Percentiles rank a stretch among this genome's conserved stretches.
Evolutionary conservation across 345 rosid genomes (phyloP).

Genomic region (Cardamine chenopodiifolia): DNA sequence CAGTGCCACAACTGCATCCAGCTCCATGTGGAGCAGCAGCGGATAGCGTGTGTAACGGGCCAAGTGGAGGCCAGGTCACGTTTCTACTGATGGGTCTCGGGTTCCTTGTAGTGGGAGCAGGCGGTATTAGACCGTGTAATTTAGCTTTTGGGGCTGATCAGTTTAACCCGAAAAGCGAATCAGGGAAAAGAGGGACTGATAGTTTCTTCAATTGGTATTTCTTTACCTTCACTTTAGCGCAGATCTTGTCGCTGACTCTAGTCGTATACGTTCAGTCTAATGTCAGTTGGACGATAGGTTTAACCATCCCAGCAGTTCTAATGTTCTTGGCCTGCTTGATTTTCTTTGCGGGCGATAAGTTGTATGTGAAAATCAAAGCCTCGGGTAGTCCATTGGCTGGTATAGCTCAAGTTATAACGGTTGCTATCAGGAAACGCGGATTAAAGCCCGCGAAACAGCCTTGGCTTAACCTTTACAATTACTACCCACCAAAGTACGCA

Average conservation of each 20-base stretch:
- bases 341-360: constrained; percentile 60
- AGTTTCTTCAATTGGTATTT: constrained; percentile 91
- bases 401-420: constrained; percentile 56
- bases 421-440: constrained; percentile 59
- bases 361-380: constrained; percentile 71
- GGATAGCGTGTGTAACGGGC: constrained; percentile 46
- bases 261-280: constrained; percentile 75
- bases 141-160: constrained; percentile 83
- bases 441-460: constrained; percentile 51
- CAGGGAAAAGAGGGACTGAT: constrained; percentile 69
- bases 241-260: constrained; percentile 64
- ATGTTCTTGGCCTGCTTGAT: constrained; percentile 65
- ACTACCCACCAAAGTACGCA: constrained; percentile 40
- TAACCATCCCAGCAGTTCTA: constrained; percentile 63
- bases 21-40: constrained; percentile 42
- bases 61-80: constrained; percentile 64
- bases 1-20: constrained; percentile 62
- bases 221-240: constrained; percentile 79
- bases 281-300: constrained; percentile 76
- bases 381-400: constrained; percentile 74
- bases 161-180: constrained; percentile 64
- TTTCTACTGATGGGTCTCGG: constrained; percentile 60
- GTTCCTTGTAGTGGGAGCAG: constrained; percentile 66
- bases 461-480: constrained; percentile 42
- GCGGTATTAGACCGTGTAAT: constrained; percentile 79